A percentile compares a stretch with the other conserved stretches of the same genome.
Evolutionary conservation across 495 filamentous ascomycete species (phyloP).

Genomic region (Lasiosphaeria miniovina): DNA sequence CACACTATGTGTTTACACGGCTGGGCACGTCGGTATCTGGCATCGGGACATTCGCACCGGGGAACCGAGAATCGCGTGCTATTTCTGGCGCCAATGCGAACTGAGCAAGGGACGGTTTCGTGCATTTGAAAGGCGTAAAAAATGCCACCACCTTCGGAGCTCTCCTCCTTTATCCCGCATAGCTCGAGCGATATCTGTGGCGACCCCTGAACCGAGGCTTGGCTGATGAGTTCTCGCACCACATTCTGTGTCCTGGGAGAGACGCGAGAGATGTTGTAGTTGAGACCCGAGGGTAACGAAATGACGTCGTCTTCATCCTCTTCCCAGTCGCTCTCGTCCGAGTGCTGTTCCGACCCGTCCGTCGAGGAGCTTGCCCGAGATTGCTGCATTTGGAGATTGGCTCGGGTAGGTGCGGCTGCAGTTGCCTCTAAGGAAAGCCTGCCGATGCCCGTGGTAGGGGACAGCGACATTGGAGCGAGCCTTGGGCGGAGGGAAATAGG

Average conservation of each 20-base stretch:
- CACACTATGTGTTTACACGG: slow-evolving; percentile 50
- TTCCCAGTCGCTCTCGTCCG: slow-evolving; percentile 29
- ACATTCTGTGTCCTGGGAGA: slow-evolving; percentile 20
- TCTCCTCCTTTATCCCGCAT: slow-evolving; percentile 37
- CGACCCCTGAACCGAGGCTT: slow-evolving; percentile 17
- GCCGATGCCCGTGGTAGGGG: slow-evolving; percentile 37
- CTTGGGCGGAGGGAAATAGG: slow-evolving; percentile 1
- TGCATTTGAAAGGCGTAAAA: slow-evolving; percentile 48
- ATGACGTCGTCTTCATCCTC: slow-evolving; percentile 35
- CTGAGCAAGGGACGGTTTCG: slow-evolving; percentile 43
- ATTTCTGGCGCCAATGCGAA: slow-evolving; percentile 38
- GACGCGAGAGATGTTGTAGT: slow-evolving; percentile 31
- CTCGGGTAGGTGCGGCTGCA: slow-evolving; percentile 8
- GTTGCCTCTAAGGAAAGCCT: slow-evolving; percentile 37
- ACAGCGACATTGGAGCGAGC: slow-evolving; percentile 28
- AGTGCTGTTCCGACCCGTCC: slow-evolving; percentile 17
- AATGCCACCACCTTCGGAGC: slow-evolving; percentile 29
- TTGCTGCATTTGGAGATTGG: slow-evolving; percentile 26
- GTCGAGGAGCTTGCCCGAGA: slow-evolving; percentile 11
- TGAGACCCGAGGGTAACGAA: slow-evolving; percentile 36
- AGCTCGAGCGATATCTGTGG: slow-evolving; percentile 42
- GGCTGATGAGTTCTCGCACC: slow-evolving; percentile 23
- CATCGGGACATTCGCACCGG: slow-evolving; percentile 40
- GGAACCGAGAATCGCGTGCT: slow-evolving; percentile 35
- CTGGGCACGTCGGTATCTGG: slow-evolving; percentile 18